Evolutionary conservation across 495 filamentous ascomycete species (phyloP).

Genomic region (Aspergillus leporis): DNA sequence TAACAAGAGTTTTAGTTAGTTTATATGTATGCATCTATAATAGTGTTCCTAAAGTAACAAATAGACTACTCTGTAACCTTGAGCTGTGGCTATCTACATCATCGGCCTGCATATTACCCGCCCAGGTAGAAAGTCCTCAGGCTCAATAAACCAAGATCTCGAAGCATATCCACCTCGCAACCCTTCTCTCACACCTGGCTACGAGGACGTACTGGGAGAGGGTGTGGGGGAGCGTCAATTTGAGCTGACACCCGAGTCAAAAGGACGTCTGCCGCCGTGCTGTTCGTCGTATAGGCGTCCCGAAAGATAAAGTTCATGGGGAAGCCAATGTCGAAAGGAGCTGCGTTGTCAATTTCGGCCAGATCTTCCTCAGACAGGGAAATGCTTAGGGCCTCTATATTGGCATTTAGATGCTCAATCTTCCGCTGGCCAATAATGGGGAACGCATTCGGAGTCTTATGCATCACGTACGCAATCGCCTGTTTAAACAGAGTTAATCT

Average conservation of each 20-base stretch:
- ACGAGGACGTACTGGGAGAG: too few species aligned
- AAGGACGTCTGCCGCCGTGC: not conserved
- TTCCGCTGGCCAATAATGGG: conserved; percentile 71
- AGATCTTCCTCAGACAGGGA: conserved; percentile 57
- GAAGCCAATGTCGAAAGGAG: conserved; percentile 40
- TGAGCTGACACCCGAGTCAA: not conserved
- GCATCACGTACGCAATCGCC: conserved; percentile 72
- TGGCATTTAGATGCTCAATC: conserved; percentile 62
- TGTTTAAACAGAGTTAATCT: not conserved
- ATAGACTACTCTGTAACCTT: too few species aligned
- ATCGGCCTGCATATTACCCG: too few species aligned
- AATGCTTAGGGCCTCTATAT: conserved; percentile 60
- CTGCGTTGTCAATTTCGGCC: conserved; percentile 52
- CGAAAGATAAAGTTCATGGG: not conserved
- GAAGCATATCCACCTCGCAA: too few species aligned
- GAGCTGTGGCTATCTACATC: too few species aligned
- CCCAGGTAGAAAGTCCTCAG: too few species aligned
- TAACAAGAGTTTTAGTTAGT: too few species aligned
- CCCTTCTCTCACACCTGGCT: too few species aligned
- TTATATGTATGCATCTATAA: too few species aligned
- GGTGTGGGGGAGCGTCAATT: not conserved
- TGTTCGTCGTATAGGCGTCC: not conserved
- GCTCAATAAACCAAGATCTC: too few species aligned
- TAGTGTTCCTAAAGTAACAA: too few species aligned
- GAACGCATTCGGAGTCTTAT: conserved; percentile 75